Percentiles rank a stretch among this genome's conserved stretches.
These are phyloP conservation scores for Xerocomellus amylosporus DNA, from an alignment of 768 basidiomycete genomes.

Conservation along the genomic window DNA sequence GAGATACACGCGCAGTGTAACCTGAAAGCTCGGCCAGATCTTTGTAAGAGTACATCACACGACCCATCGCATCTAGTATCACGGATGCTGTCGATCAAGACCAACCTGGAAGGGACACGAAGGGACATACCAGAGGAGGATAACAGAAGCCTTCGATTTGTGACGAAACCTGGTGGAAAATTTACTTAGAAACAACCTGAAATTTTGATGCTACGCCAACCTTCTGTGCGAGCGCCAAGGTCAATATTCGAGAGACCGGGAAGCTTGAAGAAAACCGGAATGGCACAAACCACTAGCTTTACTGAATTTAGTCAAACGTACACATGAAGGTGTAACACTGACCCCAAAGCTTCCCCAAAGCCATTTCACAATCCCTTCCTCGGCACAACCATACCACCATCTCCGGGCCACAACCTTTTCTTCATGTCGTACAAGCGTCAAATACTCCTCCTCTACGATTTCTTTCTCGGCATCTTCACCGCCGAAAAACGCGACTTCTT, in stretches of 20 bases:
- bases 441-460: conserved; percentile 86
- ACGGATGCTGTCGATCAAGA: not conserved
- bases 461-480: conserved; percentile 90
- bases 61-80: conserved; percentile 80
- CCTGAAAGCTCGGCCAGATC: conserved; percentile 95
- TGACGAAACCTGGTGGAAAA: conserved; percentile 74
- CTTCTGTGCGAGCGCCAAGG: conserved; percentile 87
- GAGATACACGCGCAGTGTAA: conserved; percentile 88
- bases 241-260: conserved; percentile 67
- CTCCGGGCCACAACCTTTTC: conserved; percentile 72
- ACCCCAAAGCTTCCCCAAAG: conserved; percentile 95
- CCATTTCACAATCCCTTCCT: conserved; percentile 97
- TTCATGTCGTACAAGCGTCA: conserved; percentile 80
- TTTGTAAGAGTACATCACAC: conserved; percentile 97
- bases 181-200: not conserved
- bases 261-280: conserved; percentile 88
- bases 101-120: conserved; percentile 1
- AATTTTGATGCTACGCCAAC: conserved; percentile 35
- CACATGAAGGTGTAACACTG: conserved; percentile 28
- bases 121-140: conserved; percentile 70
- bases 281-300: conserved; percentile 82
- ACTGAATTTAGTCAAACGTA: conserved; percentile 10
- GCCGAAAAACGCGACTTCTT: conserved; percentile 85
- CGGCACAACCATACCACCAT: conserved; percentile 89
- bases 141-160: conserved; percentile 85